Conservation (phyloP, 2,329 filamentous ascomycete species). For the Fusarium euwallaceae region DNA sequence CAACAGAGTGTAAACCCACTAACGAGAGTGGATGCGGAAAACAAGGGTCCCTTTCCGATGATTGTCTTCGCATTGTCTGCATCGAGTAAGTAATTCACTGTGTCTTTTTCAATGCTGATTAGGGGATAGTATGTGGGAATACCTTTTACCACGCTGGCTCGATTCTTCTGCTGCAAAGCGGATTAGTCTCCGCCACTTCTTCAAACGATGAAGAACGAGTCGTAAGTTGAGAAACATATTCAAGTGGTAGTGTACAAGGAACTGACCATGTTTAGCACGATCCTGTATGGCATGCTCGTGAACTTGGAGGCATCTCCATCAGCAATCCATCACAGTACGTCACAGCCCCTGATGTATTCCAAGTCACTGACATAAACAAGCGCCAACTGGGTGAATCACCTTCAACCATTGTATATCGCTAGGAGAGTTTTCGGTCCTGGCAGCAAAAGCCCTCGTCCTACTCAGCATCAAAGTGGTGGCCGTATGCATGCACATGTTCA, state of each 20-base stretch:
- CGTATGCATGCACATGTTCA: neutral
- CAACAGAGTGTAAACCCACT: neutral
- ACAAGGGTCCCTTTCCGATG: neutral
- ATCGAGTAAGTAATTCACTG: neutral
- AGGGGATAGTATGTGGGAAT: neutral
- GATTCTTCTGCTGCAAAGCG: neutral
- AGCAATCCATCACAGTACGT: neutral
- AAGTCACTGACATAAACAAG: neutral
- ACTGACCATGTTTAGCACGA: neutral
- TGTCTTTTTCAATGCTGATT: neutral
- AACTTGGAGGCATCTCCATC: neutral
- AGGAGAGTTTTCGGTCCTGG: neutral
- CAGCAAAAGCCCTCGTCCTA: neutral
- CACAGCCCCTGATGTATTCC: neutral
- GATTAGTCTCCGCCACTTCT: neutral
- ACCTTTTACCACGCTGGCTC: neutral
- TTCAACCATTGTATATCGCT: neutral
- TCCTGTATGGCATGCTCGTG: neutral
- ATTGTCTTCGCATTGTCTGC: neutral
- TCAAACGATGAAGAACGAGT: neutral
- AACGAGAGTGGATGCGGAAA: neutral
- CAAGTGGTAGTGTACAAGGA: fast-evolving
- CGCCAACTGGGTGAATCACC: neutral
- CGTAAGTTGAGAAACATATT: neutral
- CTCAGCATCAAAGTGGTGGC: neutral